A percentile compares a stretch with the other conserved stretches of the same genome.
Evolutionary conservation across 345 rosid species (phyloP).

Genomic region (Brassica incana): DNA sequence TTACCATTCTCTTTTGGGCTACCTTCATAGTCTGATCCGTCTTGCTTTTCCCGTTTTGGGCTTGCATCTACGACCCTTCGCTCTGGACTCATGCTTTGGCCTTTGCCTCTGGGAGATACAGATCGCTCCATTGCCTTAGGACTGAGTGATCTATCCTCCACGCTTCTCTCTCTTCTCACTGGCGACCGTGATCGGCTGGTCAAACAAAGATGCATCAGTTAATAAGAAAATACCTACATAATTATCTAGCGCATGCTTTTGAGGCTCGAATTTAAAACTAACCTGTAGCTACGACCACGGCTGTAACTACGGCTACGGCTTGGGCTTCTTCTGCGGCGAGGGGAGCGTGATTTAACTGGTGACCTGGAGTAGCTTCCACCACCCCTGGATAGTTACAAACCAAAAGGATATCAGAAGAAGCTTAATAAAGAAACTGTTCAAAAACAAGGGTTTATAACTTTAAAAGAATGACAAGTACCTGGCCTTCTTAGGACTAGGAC

Average conservation of each 20-base stretch:
- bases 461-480: conserved; percentile 36
- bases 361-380: conserved; percentile 76
- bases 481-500: conserved; percentile 65
- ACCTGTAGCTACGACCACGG: conserved; percentile 86
- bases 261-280: background rate
- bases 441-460: background rate
- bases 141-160: conserved; percentile 46
- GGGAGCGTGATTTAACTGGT: conserved; percentile 54
- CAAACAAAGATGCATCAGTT: background rate
- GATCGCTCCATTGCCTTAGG: conserved; percentile 41
- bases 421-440: background rate
- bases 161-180: conserved; percentile 54
- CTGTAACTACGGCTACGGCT: conserved; percentile 79
- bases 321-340: conserved; percentile 74
- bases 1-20: conserved; percentile 52
- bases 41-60: conserved; percentile 37
- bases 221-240: background rate
- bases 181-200: conserved; percentile 75
- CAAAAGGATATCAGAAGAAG: conserved; percentile 19
- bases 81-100: conserved; percentile 56
- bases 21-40: conserved; percentile 52
- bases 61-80: conserved; percentile 40
- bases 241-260: background rate
- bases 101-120: conserved; percentile 54
- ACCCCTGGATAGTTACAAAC: conserved; percentile 36